Base-by-base conservation (phyloP, 495 filamentous ascomycete species). In the Penicillium malachiteum region DNA sequence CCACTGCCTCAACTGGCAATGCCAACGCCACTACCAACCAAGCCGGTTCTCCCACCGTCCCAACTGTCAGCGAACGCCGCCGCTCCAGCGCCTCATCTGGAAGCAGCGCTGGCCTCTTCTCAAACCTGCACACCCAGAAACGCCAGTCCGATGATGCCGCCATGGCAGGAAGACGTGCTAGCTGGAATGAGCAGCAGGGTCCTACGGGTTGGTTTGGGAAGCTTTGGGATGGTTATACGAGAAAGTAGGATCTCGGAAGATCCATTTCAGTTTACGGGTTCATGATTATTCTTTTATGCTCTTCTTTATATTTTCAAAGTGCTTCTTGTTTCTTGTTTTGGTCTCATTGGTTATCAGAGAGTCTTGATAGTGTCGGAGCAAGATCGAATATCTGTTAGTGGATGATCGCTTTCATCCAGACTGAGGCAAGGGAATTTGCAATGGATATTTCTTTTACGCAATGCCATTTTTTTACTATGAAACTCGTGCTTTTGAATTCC, bases 151-250 rank as follows among this genome's bases (percentile, higher is more conserved):
- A 46, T 6, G 79, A 83, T 57, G 59, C 71, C 0, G 55, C 54
- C 4, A 64, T 72, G 43, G 60, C 68, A 6, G 65, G 67, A 8
- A 70, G 81, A 12, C 67, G 78, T 35, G 67, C 71, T 13, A 79
- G 75, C 58, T 83, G 73, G 59, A 72, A 69, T 39, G 82, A 84
- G 58, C 79, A 83, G 68, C 17, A 50, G 16, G 67, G 69, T 9
- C 56, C 63, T 30, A 69, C 75, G 0, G 80, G 79, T 0, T 65
- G 77, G 42, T 72, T 84, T 45, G 74, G 76, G 2, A 77, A 74
- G 58, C 70, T 75, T 77, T 85, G 82, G 82, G 66, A 83, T 53
- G 80, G 71, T 52, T 84, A 78, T 67, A 77, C 68, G 17, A 56
- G 64, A 26, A 63, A 62, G 44, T 18, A 49, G 17, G 18, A 21